Conservation (phyloP, 805 yeast species). For the Yarrowia sp. region DNA sequence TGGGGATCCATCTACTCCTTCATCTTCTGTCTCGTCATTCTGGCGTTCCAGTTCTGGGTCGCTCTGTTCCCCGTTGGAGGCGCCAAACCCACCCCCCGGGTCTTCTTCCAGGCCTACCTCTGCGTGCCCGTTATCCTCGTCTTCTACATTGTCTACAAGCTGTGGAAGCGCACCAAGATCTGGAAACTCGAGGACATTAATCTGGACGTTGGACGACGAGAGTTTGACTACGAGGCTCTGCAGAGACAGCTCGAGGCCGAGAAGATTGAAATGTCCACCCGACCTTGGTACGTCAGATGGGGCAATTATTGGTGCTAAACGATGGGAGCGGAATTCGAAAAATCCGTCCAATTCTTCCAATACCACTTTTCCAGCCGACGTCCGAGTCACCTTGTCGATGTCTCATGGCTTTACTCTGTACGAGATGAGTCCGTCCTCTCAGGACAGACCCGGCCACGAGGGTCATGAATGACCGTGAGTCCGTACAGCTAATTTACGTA, state of each 20-base stretch:
- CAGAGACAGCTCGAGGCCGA: conserved; percentile 63
- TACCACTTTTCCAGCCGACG: too few relatives aligned
- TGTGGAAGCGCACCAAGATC: conserved; percentile 55
- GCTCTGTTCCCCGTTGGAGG: conserved; percentile 75
- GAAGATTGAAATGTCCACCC: conserved; percentile 52
- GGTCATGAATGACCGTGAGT: conserved; percentile 31
- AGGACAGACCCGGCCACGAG: conserved; percentile 18
- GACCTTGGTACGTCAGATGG: conserved; percentile 58
- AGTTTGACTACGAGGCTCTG: conserved; percentile 59
- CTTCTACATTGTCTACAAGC: conserved; percentile 64
- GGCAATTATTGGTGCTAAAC: conserved; percentile 58
- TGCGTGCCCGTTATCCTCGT: conserved; percentile 67
- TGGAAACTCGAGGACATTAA: conserved; percentile 61
- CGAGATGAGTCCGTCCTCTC: conserved; percentile 27
- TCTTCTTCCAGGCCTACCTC: conserved; percentile 71
- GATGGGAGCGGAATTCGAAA: too few relatives aligned
- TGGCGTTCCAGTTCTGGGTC: conserved; percentile 76
- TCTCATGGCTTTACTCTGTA: not conserved
- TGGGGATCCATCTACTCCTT: conserved; percentile 67
- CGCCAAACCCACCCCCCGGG: conserved; percentile 52
- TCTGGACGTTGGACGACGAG: conserved; percentile 67
- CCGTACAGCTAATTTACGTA: conserved; percentile 7
- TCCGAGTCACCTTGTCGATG: not conserved
- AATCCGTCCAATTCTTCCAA: too few relatives aligned
- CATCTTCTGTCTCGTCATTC: conserved; percentile 60